Base-by-base conservation (phyloP, 2,329 filamentous ascomycete species). In the Trichophyton rubrum region DNA sequence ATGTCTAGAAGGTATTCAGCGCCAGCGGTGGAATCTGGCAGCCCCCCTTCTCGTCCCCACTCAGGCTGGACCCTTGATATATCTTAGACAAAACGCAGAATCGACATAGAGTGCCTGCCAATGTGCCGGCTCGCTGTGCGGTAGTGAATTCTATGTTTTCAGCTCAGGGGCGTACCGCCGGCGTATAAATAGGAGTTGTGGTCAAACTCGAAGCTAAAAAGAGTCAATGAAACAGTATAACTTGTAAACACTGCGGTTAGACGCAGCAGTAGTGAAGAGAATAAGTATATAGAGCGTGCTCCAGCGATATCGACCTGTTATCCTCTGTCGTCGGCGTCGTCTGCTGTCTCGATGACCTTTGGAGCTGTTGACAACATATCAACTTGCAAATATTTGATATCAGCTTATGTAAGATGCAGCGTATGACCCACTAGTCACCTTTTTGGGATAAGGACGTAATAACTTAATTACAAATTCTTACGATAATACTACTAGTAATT, bases 1-100 rank as follows among this genome's bases (percentile, higher is more conserved):
- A 86, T 86, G 70, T 83, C 76, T 79, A 78, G 35, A 49, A 38
- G 4, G 41, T 49, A 49, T 49, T 22, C 22, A 13, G 41, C n/a
- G 43, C 57, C 43, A 38, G 30, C 35, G 24, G 17, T 58, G 41
- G 33, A 49, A 35, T 47, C 41, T 17, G 27, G 40, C 27, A 22
- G 27, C 6, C 13, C 17, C 51, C 56, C 56, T 58, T 59, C 45
- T 59, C 62, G 61, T 63, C 60, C 62, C 60, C 60, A 53, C 47
- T 38, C 24, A 35, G 30, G 13, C 20, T 27, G 22, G 20, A 24
- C 20, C 8, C 45, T 27, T 4, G 30, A 47, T 17, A 17, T 61
- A 51, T 56, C 49, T 11, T 20, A 58, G 58, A 59, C 40, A 47
- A 51, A 40, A 45, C 15, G 33, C 49, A 43, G 33, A 35, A 55